Evolutionary conservation across 768 basidiomycete species (phyloP), one percentile per base, ranked within the genome.

Genomic region (Rhizopogon vulgaris): DNA sequence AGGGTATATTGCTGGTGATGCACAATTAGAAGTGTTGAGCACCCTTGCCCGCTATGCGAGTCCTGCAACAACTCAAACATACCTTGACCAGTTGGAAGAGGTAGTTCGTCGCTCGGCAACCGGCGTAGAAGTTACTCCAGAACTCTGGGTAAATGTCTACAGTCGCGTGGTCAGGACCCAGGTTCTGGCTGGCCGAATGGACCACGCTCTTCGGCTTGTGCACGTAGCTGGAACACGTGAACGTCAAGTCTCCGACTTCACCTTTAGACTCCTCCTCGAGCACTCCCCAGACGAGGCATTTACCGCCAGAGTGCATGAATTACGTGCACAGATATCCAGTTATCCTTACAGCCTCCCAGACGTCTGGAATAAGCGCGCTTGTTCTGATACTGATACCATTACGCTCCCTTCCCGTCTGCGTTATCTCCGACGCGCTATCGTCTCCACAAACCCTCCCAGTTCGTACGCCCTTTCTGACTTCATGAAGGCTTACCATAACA

Each of bases 171-270:
- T 85, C 18, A 67, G 72, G 42, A 67, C 62, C 9, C 69, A 80
- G 17, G 72, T 72, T 7, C 56, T 64, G 12, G 63, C 68, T 3
- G 71, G 73, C 14, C 68, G 73, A 28, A 48, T 71, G 2, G 62
- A 70, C 0, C 69, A 69, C 17, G 81, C 82, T 3, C 34, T 81
- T n/a, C 45, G 57, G n/a, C 62, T 83, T 39, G 58, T 81, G n/a
- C 74, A 73, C 4, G 58, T 65, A 10, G 68, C 69, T 9, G 56
- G 55, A 2, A 49, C 65, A 8, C 63, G 62, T 1, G 53, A 50
- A 7, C 63, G 71, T 45, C 58, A 22, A 14, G 54, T 83, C 38
- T 56, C 72, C 5, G 56, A 58, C 1, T 67, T 62, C 48, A 75
- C 74, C 2, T 74, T 77, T 49, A 51, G 60, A 30, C 56, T 63